Evolutionary conservation across 441 rosid species (phyloP), one percentile per base, ranked within the genome.

Genomic region (Manihot esculenta): DNA sequence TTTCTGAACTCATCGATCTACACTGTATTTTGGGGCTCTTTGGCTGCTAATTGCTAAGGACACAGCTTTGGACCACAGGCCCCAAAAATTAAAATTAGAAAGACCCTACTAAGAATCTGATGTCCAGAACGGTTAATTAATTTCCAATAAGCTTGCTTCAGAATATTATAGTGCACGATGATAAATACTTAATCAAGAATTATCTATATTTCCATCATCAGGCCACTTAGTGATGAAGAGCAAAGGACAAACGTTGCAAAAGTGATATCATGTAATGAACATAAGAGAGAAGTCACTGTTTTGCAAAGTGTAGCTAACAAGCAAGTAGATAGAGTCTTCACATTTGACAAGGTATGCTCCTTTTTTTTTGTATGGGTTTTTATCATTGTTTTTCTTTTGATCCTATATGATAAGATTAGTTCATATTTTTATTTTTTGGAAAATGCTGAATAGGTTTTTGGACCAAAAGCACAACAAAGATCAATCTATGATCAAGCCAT

Each of bases 391-490:
- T 48, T 1, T 3, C 13, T 26, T 12, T 64, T 13, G n/a, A 7
- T 24, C 17, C 38, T 41, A 9, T 17, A 30, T 11, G 26, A 30
- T 1, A 30, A 49, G 23, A 26, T 45, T 45, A 27, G 48, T 26
- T 12, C n/a, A 21, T 2, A 7, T 49, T 17, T 14, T 23, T 12
- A 17, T 54, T 20, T 5, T 65, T 8, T 94, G 75, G 57, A 42
- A 53, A 67, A 62, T 26, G 48, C 59, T 21, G 65, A 48, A 2
- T 42, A 91, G 99, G 99, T 94, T 67, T 94, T 94, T 80, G 99
- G 97, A 26, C 97, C 97, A n/a, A 92, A 89, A 75, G 83, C 97
- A 35, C 97, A 90, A 33, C 99, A 94, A 80, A 80, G 99, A 72
- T 84, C 97, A 27, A 90, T 94, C 41, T 92, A 90, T 71, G 99